Conservation (phyloP, 305 asterid genomes). For the Solanum aculeatissimum region DNA sequence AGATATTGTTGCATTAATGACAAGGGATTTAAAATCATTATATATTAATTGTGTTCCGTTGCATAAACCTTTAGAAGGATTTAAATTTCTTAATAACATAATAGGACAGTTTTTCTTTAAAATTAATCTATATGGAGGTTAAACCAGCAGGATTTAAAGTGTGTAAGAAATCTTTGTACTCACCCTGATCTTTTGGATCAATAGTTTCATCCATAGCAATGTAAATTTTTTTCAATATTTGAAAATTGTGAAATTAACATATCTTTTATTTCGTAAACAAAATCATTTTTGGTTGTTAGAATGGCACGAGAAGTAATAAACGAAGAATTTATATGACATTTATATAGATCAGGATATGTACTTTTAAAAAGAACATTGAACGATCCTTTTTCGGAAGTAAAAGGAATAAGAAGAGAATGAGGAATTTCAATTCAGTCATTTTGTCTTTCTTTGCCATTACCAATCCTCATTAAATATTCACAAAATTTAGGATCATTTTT, state of each 20-base stretch:
- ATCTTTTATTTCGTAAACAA: too few relatives aligned
- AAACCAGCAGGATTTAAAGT: neutral
- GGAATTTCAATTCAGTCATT: too few relatives aligned
- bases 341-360: neutral
- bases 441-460: slow-evolving; percentile 19
- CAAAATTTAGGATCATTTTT: neutral
- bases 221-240: too few relatives aligned
- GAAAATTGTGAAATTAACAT: too few relatives aligned
- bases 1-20: too few relatives aligned
- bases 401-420: neutral
- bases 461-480: neutral
- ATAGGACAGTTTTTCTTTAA: neutral
- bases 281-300: neutral
- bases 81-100: neutral
- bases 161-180: too few relatives aligned
- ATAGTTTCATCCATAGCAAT: too few relatives aligned
- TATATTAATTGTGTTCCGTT: neutral
- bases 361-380: neutral
- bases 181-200: neutral
- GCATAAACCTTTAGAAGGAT: neutral
- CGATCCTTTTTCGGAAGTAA: neutral
- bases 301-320: neutral
- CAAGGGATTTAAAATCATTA: too few relatives aligned
- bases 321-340: too few relatives aligned
- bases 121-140: neutral